phyloP scores from a whole-genome alignment of 139 green algal species.

The Desmodesmus armatus region DNA sequence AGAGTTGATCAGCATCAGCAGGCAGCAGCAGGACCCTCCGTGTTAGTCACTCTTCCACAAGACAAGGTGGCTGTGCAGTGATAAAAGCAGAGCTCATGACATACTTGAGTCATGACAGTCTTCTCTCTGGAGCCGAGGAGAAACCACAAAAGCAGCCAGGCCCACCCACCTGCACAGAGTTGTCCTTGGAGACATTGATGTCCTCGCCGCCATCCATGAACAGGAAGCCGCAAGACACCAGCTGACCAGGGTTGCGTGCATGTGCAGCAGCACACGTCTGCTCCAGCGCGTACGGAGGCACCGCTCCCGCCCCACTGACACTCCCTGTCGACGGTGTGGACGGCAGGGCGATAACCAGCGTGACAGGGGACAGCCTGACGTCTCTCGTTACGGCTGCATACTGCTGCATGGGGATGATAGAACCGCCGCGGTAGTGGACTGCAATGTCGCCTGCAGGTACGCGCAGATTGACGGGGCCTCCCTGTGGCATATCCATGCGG shows the following conservation, averaged over 20 bases:
- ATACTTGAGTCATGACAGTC: background rate
- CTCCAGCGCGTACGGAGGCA: slow-evolving; percentile 29
- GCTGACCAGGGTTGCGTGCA: background rate
- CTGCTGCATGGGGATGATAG: slow-evolving; percentile 63
- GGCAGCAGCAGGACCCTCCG: background rate
- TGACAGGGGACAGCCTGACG: slow-evolving; percentile 51
- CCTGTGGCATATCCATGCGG: background rate
- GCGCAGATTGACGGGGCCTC: slow-evolving; percentile 28
- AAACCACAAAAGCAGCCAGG: no score
- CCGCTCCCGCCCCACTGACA: background rate
- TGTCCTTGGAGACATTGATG: background rate
- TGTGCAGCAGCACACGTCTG: slow-evolving; percentile 11
- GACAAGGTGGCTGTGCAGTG: background rate
- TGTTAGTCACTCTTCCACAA: background rate
- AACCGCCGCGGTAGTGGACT: slow-evolving; percentile 59
- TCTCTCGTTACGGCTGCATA: slow-evolving; percentile 45
- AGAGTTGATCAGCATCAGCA: background rate
- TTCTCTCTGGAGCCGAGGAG: background rate
- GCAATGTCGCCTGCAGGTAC: slow-evolving; percentile 53
- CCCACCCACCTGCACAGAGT: slow-evolving; percentile 19
- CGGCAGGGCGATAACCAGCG: slow-evolving; percentile 53
- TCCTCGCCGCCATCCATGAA: slow-evolving; percentile 32
- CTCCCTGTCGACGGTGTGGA: background rate
- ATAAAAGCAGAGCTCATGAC: background rate
- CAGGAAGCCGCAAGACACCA: slow-evolving; percentile 35